phyloP scores from a whole-genome alignment of 495 filamentous ascomycete genomes.

The Hyaloscypha variabilis region DNA sequence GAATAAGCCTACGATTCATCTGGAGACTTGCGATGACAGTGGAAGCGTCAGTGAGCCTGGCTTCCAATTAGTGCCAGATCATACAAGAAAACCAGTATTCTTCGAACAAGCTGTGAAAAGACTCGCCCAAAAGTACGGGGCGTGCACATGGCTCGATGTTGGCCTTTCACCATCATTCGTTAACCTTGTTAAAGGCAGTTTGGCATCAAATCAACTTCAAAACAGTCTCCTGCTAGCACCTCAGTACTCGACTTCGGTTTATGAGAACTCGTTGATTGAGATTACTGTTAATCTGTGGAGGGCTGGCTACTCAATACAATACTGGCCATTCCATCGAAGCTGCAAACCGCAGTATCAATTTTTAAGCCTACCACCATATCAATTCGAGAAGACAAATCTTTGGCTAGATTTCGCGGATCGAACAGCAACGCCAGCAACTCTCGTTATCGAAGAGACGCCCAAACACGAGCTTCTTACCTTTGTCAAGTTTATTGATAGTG shows the following conservation, averaged over 20 bases:
- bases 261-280: conserved; percentile 45
- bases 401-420: conserved; percentile 31
- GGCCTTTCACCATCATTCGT: conserved; percentile 51
- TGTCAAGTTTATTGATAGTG: conserved; percentile 8
- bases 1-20: conserved; percentile 21
- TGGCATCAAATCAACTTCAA: conserved; percentile 51
- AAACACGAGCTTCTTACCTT: conserved; percentile 10
- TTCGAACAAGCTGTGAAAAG: conserved; percentile 51
- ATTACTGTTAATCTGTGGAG: conserved; percentile 52
- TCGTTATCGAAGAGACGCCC: background rate
- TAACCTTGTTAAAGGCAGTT: conserved; percentile 15
- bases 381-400: conserved; percentile 41
- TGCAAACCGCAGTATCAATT: conserved; percentile 39
- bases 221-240: conserved; percentile 30
- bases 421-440: background rate
- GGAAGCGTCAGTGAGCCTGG: background rate
- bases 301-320: conserved; percentile 40
- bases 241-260: too few species aligned
- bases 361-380: conserved; percentile 44
- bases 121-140: conserved; percentile 37
- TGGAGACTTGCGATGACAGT: background rate
- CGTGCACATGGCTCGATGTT: conserved; percentile 52
- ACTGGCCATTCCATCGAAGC: conserved; percentile 49
- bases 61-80: conserved; percentile 4
- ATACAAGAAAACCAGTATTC: conserved; percentile 50